Percentiles rank a stretch among this genome's conserved stretches.
Evolutionary conservation across 164 flowering plant genomes (phyloP).

Genomic region (Umbilicus rupestris): DNA sequence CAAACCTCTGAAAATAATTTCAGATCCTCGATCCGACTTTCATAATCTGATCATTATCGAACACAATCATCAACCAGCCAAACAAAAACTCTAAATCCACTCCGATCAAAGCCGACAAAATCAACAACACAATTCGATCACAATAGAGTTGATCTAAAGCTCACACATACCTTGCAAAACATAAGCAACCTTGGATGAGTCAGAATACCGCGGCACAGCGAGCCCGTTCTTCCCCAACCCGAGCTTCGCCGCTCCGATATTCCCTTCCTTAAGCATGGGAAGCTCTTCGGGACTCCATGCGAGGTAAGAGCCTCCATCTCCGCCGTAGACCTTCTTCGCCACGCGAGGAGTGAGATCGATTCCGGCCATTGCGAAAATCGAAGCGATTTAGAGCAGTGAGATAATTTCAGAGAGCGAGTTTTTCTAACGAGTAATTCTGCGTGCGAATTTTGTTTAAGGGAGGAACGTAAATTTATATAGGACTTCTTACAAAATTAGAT

Average conservation of each 20-base stretch:
- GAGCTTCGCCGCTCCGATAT: conserved; percentile 69
- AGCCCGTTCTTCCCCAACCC: conserved; percentile 52
- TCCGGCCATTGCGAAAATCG: conserved; percentile 34
- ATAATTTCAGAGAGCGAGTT: not conserved
- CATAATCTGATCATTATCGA: too few species aligned
- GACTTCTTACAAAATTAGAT: too few species aligned
- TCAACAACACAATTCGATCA: too few species aligned
- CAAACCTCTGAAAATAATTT: too few species aligned
- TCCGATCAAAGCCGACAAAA: not conserved
- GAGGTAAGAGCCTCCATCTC: conserved; percentile 58
- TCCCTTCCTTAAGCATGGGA: conserved; percentile 60
- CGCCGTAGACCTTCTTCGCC: conserved; percentile 42
- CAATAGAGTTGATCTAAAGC: not conserved
- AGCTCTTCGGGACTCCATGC: conserved; percentile 65
- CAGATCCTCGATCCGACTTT: too few species aligned
- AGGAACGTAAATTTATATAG: too few species aligned
- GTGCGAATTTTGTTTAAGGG: not conserved
- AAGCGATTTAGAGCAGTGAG: not conserved
- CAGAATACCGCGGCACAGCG: conserved; percentile 71
- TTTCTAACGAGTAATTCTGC: not conserved
- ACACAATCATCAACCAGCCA: too few species aligned
- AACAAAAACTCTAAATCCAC: not conserved
- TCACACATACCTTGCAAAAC: conserved; percentile 58
- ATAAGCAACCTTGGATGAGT: conserved; percentile 76
- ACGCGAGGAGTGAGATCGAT: conserved; percentile 60